A percentile compares a stretch with the other conserved stretches of the same genome.
Evolutionary conservation across 2,329 filamentous ascomycete species (phyloP).

Genomic region (Fusarium hostae): DNA sequence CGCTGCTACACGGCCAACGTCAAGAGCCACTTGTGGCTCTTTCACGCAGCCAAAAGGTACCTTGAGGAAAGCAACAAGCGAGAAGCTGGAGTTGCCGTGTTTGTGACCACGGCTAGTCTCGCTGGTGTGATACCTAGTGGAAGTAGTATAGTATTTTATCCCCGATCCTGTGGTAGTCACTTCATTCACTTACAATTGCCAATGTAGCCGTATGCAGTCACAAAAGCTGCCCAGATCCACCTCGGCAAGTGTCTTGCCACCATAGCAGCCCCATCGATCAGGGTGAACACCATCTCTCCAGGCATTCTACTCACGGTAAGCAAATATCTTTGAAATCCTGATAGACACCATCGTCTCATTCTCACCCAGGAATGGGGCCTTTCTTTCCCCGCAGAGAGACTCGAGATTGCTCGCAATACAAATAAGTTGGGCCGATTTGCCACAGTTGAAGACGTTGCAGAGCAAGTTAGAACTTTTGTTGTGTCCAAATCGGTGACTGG

Average conservation of each 20-base stretch:
- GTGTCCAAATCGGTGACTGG: slow-evolving; percentile 62
- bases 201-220: slow-evolving; percentile 76
- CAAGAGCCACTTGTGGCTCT: slow-evolving; percentile 69
- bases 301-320: slow-evolving; percentile 61
- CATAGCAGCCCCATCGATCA: slow-evolving; percentile 63
- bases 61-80: slow-evolving; percentile 62
- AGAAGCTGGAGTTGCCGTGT: slow-evolving; percentile 60
- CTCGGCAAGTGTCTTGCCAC: slow-evolving; percentile 65
- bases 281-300: slow-evolving; percentile 69
- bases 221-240: slow-evolving; percentile 78
- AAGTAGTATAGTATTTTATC: no score
- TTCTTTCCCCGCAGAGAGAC: slow-evolving; percentile 66
- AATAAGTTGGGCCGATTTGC: slow-evolving; percentile 70
- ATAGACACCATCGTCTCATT: neutral
- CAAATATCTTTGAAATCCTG: rapidly evolving
- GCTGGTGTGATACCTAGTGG: slow-evolving; percentile 73
- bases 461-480: slow-evolving; percentile 63
- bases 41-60: slow-evolving; percentile 60
- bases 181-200: neutral
- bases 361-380: slow-evolving; percentile 68
- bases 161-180: no score
- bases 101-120: slow-evolving; percentile 72
- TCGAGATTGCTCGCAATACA: slow-evolving; percentile 63
- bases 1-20: slow-evolving; percentile 70
- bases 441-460: slow-evolving; percentile 63